Percentiles rank a stretch among this genome's conserved stretches.
Evolutionary conservation across 305 asterid genomes (phyloP).

Genomic region (Lippia alba): DNA sequence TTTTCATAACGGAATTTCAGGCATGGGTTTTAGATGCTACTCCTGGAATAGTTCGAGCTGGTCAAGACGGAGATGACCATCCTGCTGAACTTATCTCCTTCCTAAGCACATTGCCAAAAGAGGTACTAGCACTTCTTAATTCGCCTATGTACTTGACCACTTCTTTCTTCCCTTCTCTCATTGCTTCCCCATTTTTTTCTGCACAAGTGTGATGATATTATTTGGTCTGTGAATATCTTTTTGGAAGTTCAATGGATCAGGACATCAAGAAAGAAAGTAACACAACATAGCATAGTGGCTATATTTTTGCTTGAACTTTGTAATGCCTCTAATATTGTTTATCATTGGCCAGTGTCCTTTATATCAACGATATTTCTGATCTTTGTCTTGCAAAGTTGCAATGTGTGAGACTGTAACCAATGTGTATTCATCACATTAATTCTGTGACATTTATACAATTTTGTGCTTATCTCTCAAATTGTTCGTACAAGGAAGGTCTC

Average conservation of each 20-base stretch:
- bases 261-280: background rate
- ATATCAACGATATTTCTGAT: background rate
- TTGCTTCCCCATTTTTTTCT: background rate
- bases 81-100: conserved; percentile 93
- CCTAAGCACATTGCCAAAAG: conserved; percentile 67
- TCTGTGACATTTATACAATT: conserved; percentile 20
- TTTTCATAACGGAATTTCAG: conserved; percentile 48
- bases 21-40: conserved; percentile 97
- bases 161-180: background rate
- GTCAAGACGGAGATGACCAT: conserved; percentile 96
- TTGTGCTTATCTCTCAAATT: conserved; percentile 36
- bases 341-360: background rate
- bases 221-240: conserved; percentile 5
- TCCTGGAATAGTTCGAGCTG: conserved; percentile 95
- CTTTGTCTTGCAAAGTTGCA: conserved; percentile 19
- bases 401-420: background rate
- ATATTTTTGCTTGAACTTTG: background rate
- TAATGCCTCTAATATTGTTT: background rate
- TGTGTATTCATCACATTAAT: background rate
- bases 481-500: conserved; percentile 79
- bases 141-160: conserved; percentile 3
- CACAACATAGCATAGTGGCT: background rate
- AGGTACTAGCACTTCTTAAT: conserved; percentile 48
- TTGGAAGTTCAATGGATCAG: background rate
- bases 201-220: background rate